Evolutionary conservation across 1,139 yeast genomes (phyloP).

Genomic region (Hyphopichia wangnamkhiaoensis): DNA sequence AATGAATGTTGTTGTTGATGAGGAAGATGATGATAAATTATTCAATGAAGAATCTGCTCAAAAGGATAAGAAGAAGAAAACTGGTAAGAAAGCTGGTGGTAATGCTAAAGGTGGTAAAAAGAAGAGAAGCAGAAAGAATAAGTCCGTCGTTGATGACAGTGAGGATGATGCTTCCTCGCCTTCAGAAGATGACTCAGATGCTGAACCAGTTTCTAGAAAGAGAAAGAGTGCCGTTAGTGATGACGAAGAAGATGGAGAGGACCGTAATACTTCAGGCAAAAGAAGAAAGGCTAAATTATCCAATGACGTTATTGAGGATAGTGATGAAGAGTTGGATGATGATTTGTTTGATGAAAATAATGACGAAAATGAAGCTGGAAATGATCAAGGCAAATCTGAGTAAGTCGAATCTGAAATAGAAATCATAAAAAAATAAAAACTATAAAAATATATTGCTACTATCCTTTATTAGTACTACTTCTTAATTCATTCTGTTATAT

Average conservation of each 20-base stretch:
- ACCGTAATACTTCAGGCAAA: conserved; percentile 8
- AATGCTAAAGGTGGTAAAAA: conserved; percentile 14
- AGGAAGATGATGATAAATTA: conserved; percentile 32
- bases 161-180: conserved; percentile 18
- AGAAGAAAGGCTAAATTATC: conserved; percentile 40
- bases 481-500: no score
- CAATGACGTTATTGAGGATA: conserved; percentile 52
- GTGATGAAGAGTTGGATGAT: conserved; percentile 51
- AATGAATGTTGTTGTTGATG: conserved; percentile 32
- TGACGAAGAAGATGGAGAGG: conserved; percentile 24
- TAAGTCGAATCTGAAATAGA: no score
- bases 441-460: no score
- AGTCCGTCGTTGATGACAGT: conserved; percentile 31
- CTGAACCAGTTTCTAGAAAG: conserved; percentile 18
- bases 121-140: conserved; percentile 21
- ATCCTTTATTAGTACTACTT: no score
- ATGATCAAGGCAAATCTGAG: no score
- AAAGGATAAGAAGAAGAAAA: conserved; percentile 20
- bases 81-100: conserved; percentile 10
- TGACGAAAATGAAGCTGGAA: background rate
- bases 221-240: conserved; percentile 15
- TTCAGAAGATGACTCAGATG: conserved; percentile 13
- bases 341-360: conserved; percentile 18
- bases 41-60: conserved; percentile 28
- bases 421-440: no score